Evolutionary conservation across 192 early-diverging fungal species (phyloP).

Genomic region (Anaeromyces robustus): DNA sequence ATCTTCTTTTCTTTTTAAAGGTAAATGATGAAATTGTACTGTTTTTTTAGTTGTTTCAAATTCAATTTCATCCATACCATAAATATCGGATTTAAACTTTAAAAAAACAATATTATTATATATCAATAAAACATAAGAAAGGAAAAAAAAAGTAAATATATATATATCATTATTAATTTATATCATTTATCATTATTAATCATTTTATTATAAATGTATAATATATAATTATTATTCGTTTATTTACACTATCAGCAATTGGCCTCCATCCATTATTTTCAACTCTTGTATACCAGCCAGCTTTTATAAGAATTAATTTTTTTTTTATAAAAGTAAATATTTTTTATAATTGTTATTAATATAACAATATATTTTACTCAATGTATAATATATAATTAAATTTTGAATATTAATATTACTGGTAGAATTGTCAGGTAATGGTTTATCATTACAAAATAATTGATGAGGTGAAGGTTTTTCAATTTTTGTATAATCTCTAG

Average conservation of each 20-base stretch:
- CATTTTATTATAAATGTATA: too few species aligned
- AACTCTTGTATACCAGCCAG: slow-evolving; percentile 32
- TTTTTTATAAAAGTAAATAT: neutral
- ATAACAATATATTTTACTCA: too few species aligned
- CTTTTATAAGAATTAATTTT: neutral
- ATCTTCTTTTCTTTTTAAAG: slow-evolving; percentile 23
- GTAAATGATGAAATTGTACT: slow-evolving; percentile 24
- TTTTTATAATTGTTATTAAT: neutral
- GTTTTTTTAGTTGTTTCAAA: slow-evolving; percentile 6
- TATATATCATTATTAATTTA: slow-evolving; percentile 3
- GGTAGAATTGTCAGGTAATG: neutral
- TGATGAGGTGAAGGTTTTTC: slow-evolving; percentile 19
- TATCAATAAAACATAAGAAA: too few species aligned
- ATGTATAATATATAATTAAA: too few species aligned
- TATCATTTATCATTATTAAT: neutral
- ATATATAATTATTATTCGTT: too few species aligned
- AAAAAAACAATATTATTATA: slow-evolving; percentile 1
- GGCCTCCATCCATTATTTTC: slow-evolving; percentile 48
- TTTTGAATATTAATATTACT: neutral
- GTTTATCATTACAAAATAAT: slow-evolving; percentile 23
- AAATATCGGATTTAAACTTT: neutral
- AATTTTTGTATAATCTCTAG: slow-evolving; percentile 32
- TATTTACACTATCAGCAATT: slow-evolving; percentile 24
- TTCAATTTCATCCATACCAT: neutral
- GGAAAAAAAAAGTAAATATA: too few species aligned